Base-by-base conservation (phyloP, 140 eudicot species). In the Anethum foeniculum region DNA sequence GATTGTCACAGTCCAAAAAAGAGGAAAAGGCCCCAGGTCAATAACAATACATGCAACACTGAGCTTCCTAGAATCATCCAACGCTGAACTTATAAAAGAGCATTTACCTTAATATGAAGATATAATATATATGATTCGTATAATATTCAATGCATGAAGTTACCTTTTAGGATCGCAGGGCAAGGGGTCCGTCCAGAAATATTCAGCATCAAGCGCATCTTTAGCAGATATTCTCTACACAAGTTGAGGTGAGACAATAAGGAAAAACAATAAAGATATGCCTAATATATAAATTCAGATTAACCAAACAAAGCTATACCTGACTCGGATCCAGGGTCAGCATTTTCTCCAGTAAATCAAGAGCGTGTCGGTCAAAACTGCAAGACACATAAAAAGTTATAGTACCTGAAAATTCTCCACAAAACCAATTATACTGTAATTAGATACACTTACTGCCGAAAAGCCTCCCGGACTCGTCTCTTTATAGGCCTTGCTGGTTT, bases 141-240 rank as follows among this genome's bases (percentile, higher is more conserved):
- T 6, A 72, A 21, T 36, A 43, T 25, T 39, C 49, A 18, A 34
- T 21, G 80, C 60, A 76, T 60, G 43, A 64, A 32, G 75, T 38
- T 36, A 91, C 98, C 97, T 89, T 85, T 88, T 90, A 5, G 97
- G 97, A 89, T 93, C 95, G 51, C 98, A 91, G 80, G 97, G 97
- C 78, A 93, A 83, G 23, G 98, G 98, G 51, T 93, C 95, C 18
- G 90, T 88, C 97, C 98, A 91, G 84, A 93, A 93, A 87, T 93
- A 93, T 75, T 93, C 98, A 14, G 97, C 95, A 90, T 91, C 98
- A 49, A 91, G 95, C 46, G 98, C 97, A 80, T 93, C 97, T 86
- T 93, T 89, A 48, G 98, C 98, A 44, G 95, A 84, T 81, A 93
- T 93, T 89, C 98, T 93, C 97, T 93, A 34, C 79, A 81, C 30